Evolutionary conservation across 805 yeast species (phyloP), one percentile per base, ranked within the genome.

Genomic region (Ogataea wickerhamii): DNA sequence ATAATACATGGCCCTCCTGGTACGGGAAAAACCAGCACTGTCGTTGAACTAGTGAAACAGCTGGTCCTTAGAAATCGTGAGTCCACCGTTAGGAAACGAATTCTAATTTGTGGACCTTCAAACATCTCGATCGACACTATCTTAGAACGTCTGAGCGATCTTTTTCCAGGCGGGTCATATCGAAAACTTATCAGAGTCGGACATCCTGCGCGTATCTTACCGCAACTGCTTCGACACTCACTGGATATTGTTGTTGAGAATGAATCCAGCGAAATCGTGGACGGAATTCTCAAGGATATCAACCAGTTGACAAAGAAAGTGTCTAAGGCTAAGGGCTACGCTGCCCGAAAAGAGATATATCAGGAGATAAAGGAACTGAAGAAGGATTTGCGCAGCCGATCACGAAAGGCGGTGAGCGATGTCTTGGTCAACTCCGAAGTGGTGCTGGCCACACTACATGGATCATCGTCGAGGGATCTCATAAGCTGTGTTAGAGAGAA

Each of bases 91-190:
- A 25, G 24, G 16, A 48, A 47, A 17, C 60, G 88, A 31, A 80
- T 91, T 0, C 64, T 91, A 20, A 89, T 91, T 0, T 89, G 97
- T 64, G 97, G 96, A 0, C 95, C 98, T 0, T 88, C 97, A 0
- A 91, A 91, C 56, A 80, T 88, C 12, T 78, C 96, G 1, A 95
- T 89, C 1, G 98, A 91, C 58, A 91, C 95, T 0, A 83, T 91
- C 12, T 61, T 89, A 33, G 97, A 91, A 58, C 67, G 97, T 41
- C 59, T 91, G 17, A 60, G 70, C 28, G 59, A 60, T 20, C 61
- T 68, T 27, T 54, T 70, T 28, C 67, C 67, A 1, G 48, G 40
- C 7, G 67, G 71, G 10, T 60, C 67, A 28, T 54, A 75, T 40
- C 29, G 51, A 6, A 51, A 53, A 34, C 60, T 93, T n/a, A 67